These are phyloP conservation scores for Geoglossum cookeanum DNA, from an alignment of 2,329 filamentous ascomycete species.

Conservation along the genomic window DNA sequence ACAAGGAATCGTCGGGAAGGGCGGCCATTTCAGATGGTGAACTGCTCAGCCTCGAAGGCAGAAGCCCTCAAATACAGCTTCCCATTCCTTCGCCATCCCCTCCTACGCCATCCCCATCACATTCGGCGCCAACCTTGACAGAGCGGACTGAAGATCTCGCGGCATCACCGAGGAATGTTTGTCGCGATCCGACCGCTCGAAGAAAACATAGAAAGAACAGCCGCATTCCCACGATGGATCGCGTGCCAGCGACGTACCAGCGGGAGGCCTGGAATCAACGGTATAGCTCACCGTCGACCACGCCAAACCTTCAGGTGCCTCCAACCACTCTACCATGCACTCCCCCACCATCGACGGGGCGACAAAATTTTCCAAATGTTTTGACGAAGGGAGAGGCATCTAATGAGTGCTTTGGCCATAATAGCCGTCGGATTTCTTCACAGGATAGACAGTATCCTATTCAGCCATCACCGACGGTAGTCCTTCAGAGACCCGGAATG, in stretches of 20 bases:
- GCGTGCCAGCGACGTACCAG: neutral
- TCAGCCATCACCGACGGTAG: neutral
- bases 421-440: neutral
- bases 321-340: neutral
- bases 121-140: neutral
- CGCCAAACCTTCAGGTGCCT: neutral
- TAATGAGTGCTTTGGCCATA: neutral
- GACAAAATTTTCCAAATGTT: neutral
- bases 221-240: neutral
- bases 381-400: neutral
- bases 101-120: neutral
- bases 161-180: neutral
- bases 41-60: neutral
- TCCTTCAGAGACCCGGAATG: neutral
- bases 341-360: neutral
- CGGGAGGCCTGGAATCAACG: neutral
- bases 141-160: neutral
- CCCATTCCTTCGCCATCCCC: neutral
- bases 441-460: neutral
- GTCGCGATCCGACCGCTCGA: neutral
- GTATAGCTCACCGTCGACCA: neutral
- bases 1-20: slow-evolving; percentile 1
- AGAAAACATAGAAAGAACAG: neutral
- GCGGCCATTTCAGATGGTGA: neutral
- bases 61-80: neutral